A percentile compares a stretch with the other conserved stretches of the same genome.
Evolutionary conservation across 108 stramenopile species (phyloP).

Genomic region (Cyclotella cryptica): DNA sequence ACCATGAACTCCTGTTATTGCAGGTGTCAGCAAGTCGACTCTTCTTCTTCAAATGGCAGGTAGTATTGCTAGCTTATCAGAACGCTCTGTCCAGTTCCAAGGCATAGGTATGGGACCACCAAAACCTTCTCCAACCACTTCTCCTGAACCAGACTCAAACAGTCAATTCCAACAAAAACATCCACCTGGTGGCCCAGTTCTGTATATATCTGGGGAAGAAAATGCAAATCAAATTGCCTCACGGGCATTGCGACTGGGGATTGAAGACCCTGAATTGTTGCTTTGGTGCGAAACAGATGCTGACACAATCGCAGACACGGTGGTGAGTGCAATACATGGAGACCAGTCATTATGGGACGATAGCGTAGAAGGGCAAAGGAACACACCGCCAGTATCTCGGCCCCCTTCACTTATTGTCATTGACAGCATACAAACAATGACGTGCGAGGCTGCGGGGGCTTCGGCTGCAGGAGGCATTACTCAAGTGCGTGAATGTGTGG

Average conservation of each 20-base stretch:
- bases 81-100: constrained; percentile 47
- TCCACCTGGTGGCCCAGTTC: constrained; percentile 69
- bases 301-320: constrained; percentile 66
- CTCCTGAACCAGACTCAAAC: not conserved
- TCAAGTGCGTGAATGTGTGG: constrained; percentile 90
- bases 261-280: constrained; percentile 63
- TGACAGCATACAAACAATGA: constrained; percentile 96
- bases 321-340: constrained; percentile 47
- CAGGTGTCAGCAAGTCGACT: constrained; percentile 66
- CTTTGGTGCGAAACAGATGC: constrained; percentile 76
- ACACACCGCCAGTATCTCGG: constrained; percentile 40
- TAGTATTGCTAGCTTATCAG: constrained; percentile 58
- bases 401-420: constrained; percentile 83
- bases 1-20: not conserved
- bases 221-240: constrained; percentile 91
- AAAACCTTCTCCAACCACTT: constrained; percentile 28
- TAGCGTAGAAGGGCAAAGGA: not conserved
- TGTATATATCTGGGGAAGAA: constrained; percentile 96
- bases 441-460: constrained; percentile 66
- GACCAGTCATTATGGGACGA: constrained; percentile 7
- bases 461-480: constrained; percentile 85
- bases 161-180: constrained; percentile 1
- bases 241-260: constrained; percentile 78
- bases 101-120: constrained; percentile 82
- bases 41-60: constrained; percentile 78